phyloP scores from a whole-genome alignment of 345 rosid species.

The Boechera retrofracta region DNA sequence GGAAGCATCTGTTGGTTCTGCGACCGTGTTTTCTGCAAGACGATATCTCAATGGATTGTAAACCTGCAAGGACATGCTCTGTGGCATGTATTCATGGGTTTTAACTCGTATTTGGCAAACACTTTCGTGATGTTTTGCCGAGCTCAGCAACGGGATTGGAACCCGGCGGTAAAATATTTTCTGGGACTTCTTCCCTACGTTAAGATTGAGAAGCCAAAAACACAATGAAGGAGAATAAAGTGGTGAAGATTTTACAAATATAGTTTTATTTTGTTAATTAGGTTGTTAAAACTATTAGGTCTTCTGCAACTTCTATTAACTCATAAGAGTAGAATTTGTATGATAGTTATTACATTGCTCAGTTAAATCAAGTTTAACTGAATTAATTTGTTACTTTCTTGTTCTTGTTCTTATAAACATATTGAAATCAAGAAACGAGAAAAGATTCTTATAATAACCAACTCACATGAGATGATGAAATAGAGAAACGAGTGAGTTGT shows the following conservation, averaged over 20 bases:
- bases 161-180: no score
- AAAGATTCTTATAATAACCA: neutral
- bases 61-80: constrained; percentile 87
- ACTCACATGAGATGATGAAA: constrained; percentile 9
- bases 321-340: neutral
- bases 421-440: constrained; percentile 6
- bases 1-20: constrained; percentile 70
- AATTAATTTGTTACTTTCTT: no score
- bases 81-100: constrained; percentile 86
- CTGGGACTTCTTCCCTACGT: constrained; percentile 2
- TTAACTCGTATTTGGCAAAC: constrained; percentile 83
- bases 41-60: constrained; percentile 60
- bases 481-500: neutral
- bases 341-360: neutral
- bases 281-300: neutral
- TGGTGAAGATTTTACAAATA: constrained; percentile 22
- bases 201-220: constrained; percentile 73
- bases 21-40: constrained; percentile 66
- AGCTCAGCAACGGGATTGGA: constrained; percentile 60
- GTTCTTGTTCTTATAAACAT: no score
- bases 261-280: constrained; percentile 17
- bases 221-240: constrained; percentile 46
- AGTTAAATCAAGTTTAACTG: neutral
- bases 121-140: constrained; percentile 93
- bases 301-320: no score